Evolutionary conservation across 1,284 basidiomycete species (phyloP).

Genomic region (Malassezia restricta): DNA sequence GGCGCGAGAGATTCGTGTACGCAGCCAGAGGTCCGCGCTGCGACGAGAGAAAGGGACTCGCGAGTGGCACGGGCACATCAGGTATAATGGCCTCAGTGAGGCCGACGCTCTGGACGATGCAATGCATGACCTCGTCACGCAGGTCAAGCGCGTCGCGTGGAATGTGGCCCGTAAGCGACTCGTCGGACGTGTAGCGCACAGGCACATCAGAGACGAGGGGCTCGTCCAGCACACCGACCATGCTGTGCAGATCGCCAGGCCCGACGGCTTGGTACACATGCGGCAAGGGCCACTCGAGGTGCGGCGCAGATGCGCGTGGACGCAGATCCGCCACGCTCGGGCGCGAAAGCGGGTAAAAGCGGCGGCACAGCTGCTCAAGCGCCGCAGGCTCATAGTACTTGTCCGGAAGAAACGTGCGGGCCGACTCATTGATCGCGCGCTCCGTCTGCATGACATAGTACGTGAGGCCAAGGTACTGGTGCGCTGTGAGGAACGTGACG

Average conservation of each 20-base stretch:
- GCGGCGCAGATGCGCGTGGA: neutral
- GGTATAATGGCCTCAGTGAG: conserved; percentile 66
- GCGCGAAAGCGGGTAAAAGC: conserved; percentile 50
- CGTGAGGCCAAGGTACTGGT: conserved; percentile 88
- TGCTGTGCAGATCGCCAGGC: conserved; percentile 51
- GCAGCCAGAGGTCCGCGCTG: conserved; percentile 54
- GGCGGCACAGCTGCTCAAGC: conserved; percentile 71
- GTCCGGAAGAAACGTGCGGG: conserved; percentile 79
- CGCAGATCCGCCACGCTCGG: neutral
- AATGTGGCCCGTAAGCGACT: neutral
- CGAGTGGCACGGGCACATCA: conserved; percentile 24
- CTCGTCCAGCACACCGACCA: conserved; percentile 29
- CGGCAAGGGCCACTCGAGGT: neutral
- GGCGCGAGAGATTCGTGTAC: conserved; percentile 68
- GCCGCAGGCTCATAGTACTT: conserved; percentile 91
- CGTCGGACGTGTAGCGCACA: neutral
- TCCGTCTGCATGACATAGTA: conserved; percentile 90
- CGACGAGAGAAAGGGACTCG: conserved; percentile 30
- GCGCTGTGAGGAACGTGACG: conserved; percentile 87
- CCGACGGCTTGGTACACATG: conserved; percentile 33
- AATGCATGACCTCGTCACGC: conserved; percentile 85
- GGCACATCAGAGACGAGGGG: neutral
- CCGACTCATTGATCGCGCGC: conserved; percentile 88
- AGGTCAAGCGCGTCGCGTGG: conserved; percentile 53
- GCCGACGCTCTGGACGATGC: conserved; percentile 93